Evolutionary conservation across 2,329 filamentous ascomycete species (phyloP), one percentile per base, ranked within the genome.

Genomic region (Exserohilum rostratum): DNA sequence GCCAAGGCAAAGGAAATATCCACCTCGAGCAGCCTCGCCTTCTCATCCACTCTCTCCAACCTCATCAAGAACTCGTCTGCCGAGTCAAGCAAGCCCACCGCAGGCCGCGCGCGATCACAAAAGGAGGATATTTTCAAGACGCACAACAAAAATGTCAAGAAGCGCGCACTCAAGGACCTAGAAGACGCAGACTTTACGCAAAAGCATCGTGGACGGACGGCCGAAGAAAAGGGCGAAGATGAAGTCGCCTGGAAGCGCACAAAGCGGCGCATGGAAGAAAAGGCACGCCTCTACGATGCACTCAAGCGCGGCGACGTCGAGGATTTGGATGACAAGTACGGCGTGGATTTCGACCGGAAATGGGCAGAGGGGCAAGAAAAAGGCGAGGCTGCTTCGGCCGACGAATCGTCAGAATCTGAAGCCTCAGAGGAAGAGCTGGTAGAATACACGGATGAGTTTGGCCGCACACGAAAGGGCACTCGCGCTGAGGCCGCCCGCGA

Each of bases 301-400:
- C 88, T 99, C 86, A 96, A 96, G 76, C 84, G 90, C 30, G 93
- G 93, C n/a, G 88, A 96, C 69, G 58, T 80, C 37, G 84, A 90
- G 62, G 84, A 88, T 69, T 80, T 85, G 64, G 79, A 85, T 37
- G 85, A 87, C 64, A 83, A 85, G 20, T 83, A 80, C 60, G 76
- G 96, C 22, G 89, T 99, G 2, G 93, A 99, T 77, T 99, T 99
- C 75, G 95, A 98, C 76, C 83, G 89, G 57, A 99, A 98, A 78
- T 98, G 95, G 93, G 91, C 89, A 0, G 90, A 96, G 70, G 78
- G 80, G 20, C 80, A 87, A 50, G 76, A 73, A 3, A 67, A 69
- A 1, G 76, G 70, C 48, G 77, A 80, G 53, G 57, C 78, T 6
- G 75, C 73, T 2, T 76, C 78, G 1, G 78, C 79, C 12, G 75